phyloP scores from a whole-genome alignment of 805 yeast genomes.

The Myxozyma neotropica region DNA sequence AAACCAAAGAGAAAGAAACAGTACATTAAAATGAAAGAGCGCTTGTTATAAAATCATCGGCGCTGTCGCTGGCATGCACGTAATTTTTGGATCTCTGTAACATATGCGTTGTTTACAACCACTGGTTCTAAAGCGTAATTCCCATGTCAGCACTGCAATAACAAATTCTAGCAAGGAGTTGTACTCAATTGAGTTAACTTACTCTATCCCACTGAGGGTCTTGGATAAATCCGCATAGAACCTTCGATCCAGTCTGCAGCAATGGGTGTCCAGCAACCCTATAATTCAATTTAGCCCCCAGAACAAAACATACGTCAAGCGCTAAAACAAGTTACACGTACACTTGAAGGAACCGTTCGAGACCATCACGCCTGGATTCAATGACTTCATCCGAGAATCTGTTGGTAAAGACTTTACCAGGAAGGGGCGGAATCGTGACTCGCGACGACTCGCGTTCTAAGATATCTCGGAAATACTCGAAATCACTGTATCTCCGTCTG shows the following conservation, averaged over 20 bases:
- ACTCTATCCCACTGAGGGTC: slow-evolving; percentile 74
- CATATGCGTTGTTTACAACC: slow-evolving; percentile 21
- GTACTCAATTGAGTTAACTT: background rate
- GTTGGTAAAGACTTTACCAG: slow-evolving; percentile 81
- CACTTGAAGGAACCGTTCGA: slow-evolving; percentile 71
- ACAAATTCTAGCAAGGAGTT: too few relatives aligned
- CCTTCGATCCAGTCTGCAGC: slow-evolving; percentile 81
- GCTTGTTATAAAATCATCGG: too few relatives aligned
- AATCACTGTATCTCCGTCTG: slow-evolving; percentile 86
- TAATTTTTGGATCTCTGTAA: too few relatives aligned
- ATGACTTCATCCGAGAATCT: slow-evolving; percentile 81
- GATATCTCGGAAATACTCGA: slow-evolving; percentile 74
- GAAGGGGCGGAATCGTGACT: slow-evolving; percentile 83
- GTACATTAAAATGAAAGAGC: too few relatives aligned
- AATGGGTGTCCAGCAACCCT: slow-evolving; percentile 92
- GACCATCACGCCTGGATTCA: slow-evolving; percentile 78
- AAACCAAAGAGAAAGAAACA: too few relatives aligned
- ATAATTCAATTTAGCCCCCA: slow-evolving; percentile 23
- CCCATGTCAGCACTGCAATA: too few relatives aligned
- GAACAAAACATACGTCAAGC: too few relatives aligned
- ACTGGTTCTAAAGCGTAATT: slow-evolving; percentile 12
- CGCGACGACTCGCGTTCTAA: slow-evolving; percentile 74
- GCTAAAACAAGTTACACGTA: slow-evolving; percentile 35
- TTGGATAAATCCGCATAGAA: slow-evolving; percentile 80
- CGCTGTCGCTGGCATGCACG: too few relatives aligned